A percentile compares a stretch with the other conserved stretches of the same genome.
Evolutionary conservation across 371 early-diverging fungal genomes (phyloP).

Genomic region (Paraphysoderma sedebokerense): DNA sequence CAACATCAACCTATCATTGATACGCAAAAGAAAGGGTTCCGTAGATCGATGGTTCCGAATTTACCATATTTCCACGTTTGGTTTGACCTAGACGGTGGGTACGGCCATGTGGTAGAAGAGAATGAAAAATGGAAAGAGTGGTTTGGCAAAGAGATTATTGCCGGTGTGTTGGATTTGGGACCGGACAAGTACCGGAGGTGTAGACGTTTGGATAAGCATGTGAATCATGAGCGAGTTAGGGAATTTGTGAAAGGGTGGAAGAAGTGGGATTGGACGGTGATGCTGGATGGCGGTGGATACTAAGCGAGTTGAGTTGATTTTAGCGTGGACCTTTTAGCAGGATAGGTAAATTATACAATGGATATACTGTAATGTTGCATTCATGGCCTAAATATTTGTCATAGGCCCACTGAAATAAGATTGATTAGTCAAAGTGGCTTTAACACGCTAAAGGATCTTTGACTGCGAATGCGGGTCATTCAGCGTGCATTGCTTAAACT

Average conservation of each 20-base stretch:
- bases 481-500: too few species aligned
- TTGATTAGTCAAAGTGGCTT: too few species aligned
- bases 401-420: too few species aligned
- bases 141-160: conserved; percentile 65
- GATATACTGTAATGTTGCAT: too few species aligned
- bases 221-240: conserved; percentile 31
- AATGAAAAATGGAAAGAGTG: conserved; percentile 51
- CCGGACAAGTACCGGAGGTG: conserved; percentile 58
- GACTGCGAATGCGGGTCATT: too few species aligned
- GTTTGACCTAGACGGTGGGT: conserved; percentile 71
- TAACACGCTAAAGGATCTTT: too few species aligned
- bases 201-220: conserved; percentile 30
- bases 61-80: conserved; percentile 93
- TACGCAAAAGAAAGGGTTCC: conserved; percentile 44
- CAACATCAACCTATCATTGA: conserved; percentile 79
- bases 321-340: too few species aligned
- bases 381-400: too few species aligned
- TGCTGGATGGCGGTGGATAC: conserved; percentile 11
- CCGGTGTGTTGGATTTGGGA: conserved; percentile 57
- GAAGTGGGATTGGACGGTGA: conserved; percentile 65
- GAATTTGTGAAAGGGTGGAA: conserved; percentile 54
- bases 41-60: conserved; percentile 45
- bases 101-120: conserved; percentile 92
- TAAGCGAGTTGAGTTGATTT: too few species aligned
- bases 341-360: too few species aligned